These are phyloP conservation scores for Chaetomium sp. DNA, from an alignment of 2,329 filamentous ascomycete species.

Conservation along the genomic window DNA sequence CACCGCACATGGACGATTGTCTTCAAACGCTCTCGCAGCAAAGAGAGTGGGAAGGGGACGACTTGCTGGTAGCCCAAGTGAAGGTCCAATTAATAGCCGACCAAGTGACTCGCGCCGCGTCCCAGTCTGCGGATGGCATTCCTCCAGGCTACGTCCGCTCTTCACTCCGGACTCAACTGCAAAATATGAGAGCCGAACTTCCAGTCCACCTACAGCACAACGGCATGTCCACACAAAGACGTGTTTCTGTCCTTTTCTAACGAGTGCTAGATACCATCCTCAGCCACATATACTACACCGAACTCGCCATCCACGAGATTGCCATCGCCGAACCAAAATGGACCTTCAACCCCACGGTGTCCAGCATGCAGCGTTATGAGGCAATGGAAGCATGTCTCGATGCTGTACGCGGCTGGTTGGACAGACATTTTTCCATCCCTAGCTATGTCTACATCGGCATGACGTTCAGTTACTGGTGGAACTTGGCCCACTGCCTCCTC, in stretches of 20 bases:
- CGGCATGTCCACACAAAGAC: slow-evolving; percentile 27
- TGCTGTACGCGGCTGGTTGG: slow-evolving; percentile 41
- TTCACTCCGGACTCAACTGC: slow-evolving; percentile 35
- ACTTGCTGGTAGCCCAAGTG: slow-evolving; percentile 48
- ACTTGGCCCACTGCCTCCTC: slow-evolving; percentile 41
- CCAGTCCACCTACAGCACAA: slow-evolving; percentile 32
- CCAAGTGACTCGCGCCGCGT: slow-evolving; percentile 35
- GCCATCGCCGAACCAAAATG: slow-evolving; percentile 31
- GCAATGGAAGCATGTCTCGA: slow-evolving; percentile 39
- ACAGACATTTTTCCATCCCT: slow-evolving; percentile 39
- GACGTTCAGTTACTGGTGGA: slow-evolving; percentile 41
- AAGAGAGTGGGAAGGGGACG: slow-evolving; percentile 53
- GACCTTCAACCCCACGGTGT: slow-evolving; percentile 17
- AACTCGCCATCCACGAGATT: slow-evolving; percentile 45
- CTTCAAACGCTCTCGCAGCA: slow-evolving; percentile 49
- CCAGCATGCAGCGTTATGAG: slow-evolving; percentile 35
- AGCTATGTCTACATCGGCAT: slow-evolving; percentile 38
- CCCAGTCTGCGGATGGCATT: slow-evolving; percentile 31
- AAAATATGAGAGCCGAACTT: slow-evolving; percentile 34
- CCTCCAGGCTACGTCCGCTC: slow-evolving; percentile 35
- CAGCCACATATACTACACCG: slow-evolving; percentile 42
- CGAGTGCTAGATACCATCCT: slow-evolving; percentile 40
- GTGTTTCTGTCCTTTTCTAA: slow-evolving; percentile 6
- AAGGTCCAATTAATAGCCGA: slow-evolving; percentile 47
- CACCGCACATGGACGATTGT: slow-evolving; percentile 59